Base-by-base conservation (phyloP, 352 stramenopile genomes). In the Pythium graminicola region DNA sequence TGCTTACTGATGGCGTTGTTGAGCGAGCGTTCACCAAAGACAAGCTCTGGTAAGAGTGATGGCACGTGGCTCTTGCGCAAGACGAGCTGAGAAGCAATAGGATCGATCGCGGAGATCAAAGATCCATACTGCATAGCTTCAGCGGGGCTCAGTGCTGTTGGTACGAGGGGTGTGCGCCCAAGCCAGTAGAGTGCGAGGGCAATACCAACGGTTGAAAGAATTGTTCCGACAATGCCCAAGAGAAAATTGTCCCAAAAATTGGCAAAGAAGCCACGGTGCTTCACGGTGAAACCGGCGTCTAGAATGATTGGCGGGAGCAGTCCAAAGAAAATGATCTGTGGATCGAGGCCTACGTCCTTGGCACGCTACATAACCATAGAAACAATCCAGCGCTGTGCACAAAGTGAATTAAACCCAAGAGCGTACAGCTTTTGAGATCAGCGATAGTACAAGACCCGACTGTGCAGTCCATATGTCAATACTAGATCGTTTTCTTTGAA, bases 31-130 rank as follows among this genome's bases (percentile, higher is more conserved):
- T 95, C 85, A 47, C 92, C 92, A 75, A 97, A 97, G 10, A 97
- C 84, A 13, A 97, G 53, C 67, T 85, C 65, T 58, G 77, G 52
- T 70, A 69, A 28, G 67, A 66, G 20, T 58, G 70, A 50, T 69
- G 70, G 61, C 67, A 78, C 59, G 94, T 91, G 19, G 96, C 62
- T 63, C 46, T 74, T 77, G 27, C 87, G 87, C 65, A 98, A 87
- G 44, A 98, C 96, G 2, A 81, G 85, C 17, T 97, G 63, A 11
- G 89, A 97, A 0, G 89, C 88, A 5, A 98, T 90, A 3, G 92
- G 90, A 64, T 98, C 92, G 6, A 97, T 89, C 13, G 90, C 84
- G 4, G 73, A 93, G 44, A 98, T 97, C 9, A 98, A 69, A 17
- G 85, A 63, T 27, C 89, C 89, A 71, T 97, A 98, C 19, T 97